Evolutionary conservation across 345 rosid species (phyloP).

Genomic region (Raphanus raphanistrum): DNA sequence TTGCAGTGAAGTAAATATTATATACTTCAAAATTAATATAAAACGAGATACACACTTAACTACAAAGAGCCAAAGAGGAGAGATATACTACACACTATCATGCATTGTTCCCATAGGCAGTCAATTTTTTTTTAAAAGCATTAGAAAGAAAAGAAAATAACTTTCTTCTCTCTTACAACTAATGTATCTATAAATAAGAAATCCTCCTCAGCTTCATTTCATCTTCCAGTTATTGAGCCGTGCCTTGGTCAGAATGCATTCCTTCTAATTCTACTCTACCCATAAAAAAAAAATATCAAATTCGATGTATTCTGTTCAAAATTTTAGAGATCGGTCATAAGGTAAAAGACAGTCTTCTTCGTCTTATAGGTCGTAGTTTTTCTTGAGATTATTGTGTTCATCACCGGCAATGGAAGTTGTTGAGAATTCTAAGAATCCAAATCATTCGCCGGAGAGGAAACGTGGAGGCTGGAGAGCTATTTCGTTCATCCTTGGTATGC

Average conservation of each 20-base stretch:
- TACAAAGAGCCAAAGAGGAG: background rate
- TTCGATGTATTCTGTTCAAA: background rate
- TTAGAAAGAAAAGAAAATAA: constrained; percentile 9
- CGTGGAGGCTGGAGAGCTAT: constrained; percentile 88
- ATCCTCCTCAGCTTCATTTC: constrained; percentile 29
- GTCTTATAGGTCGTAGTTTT: background rate
- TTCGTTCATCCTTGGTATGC: constrained; percentile 63
- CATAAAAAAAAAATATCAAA: background rate
- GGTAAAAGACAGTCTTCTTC: background rate
- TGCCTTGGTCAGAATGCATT: constrained; percentile 15
- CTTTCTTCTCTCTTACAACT: background rate
- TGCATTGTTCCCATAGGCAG: constrained; percentile 7
- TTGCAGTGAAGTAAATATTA: background rate
- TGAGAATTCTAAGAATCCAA: constrained; percentile 7
- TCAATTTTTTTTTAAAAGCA: background rate
- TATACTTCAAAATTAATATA: background rate
- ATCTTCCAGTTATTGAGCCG: constrained; percentile 18
- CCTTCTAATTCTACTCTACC: constrained; percentile 21
- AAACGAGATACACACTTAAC: background rate
- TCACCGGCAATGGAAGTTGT: constrained; percentile 22
- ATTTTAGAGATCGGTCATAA: background rate
- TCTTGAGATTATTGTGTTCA: background rate
- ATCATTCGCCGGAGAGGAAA: constrained; percentile 32
- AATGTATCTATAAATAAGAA: constrained; percentile 16
- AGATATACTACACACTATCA: background rate